Conservation (phyloP, 2,329 filamentous ascomycete species). For the Dothistroma pini region DNA sequence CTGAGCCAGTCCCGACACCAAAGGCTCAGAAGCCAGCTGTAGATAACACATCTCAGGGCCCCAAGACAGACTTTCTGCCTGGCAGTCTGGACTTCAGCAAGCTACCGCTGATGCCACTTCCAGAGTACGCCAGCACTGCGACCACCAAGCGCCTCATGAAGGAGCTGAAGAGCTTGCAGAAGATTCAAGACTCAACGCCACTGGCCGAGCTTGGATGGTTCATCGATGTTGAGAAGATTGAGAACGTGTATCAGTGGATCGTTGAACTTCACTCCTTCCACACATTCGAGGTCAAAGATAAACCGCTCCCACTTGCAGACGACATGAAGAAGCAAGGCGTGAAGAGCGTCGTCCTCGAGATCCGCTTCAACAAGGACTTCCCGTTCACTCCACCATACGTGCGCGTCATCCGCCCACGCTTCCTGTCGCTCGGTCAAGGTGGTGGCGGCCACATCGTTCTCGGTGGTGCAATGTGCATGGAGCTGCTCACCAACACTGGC, state of each 20-base stretch:
- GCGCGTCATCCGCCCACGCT: slow-evolving; percentile 74
- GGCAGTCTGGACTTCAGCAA: slow-evolving; percentile 59
- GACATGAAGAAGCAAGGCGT: slow-evolving; percentile 66
- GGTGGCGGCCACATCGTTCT: slow-evolving; percentile 83
- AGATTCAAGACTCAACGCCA: slow-evolving; percentile 59
- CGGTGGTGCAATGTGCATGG: slow-evolving; percentile 82
- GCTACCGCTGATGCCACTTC: slow-evolving; percentile 63
- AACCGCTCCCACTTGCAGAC: slow-evolving; percentile 60
- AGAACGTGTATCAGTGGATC: slow-evolving; percentile 86
- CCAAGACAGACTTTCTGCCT: slow-evolving; percentile 61
- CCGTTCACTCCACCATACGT: slow-evolving; percentile 81
- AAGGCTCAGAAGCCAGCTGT: not conserved
- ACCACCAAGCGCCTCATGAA: slow-evolving; percentile 62
- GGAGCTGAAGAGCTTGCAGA: slow-evolving; percentile 62
- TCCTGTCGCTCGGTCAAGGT: slow-evolving; percentile 65
- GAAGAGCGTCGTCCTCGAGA: slow-evolving; percentile 71
- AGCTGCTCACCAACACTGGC: slow-evolving; percentile 69
- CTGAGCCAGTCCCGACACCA: slow-evolving; percentile 5
- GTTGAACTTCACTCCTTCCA: slow-evolving; percentile 80
- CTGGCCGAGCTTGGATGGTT: slow-evolving; percentile 76
- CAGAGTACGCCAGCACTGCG: slow-evolving; percentile 59
- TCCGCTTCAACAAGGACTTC: slow-evolving; percentile 73
- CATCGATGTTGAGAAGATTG: slow-evolving; percentile 62
- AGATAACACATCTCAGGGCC: not conserved
- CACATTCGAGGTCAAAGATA: slow-evolving; percentile 26